phyloP scores from a whole-genome alignment of 1,139 yeast species.

The Yamadazyma blattariae region DNA sequence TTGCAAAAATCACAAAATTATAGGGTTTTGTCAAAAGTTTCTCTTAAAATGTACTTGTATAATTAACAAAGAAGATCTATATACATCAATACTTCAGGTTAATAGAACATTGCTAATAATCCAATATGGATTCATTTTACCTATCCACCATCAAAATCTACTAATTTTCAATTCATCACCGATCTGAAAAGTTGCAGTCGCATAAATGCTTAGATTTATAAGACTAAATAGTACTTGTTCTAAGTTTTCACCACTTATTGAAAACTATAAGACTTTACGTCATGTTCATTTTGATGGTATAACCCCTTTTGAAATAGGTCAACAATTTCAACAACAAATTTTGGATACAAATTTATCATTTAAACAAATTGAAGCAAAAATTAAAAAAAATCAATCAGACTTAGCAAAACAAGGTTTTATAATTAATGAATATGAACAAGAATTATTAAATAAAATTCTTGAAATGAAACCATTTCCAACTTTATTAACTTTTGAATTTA shows the following conservation, averaged over 20 bases:
- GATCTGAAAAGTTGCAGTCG: no score
- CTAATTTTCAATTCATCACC: no score
- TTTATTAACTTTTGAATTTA: constrained; percentile 74
- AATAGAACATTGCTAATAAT: no score
- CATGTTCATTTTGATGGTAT: constrained; percentile 63
- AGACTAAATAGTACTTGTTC: constrained; percentile 11
- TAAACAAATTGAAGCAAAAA: constrained; percentile 53
- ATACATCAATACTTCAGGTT: no score
- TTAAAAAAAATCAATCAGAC: constrained; percentile 35
- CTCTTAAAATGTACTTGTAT: no score
- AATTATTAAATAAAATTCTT: constrained; percentile 40
- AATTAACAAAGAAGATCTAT: no score
- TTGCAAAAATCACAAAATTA: no score
- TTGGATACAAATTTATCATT: constrained; percentile 62
- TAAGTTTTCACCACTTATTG: constrained; percentile 30
- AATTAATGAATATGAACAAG: constrained; percentile 45
- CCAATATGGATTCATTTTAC: no score
- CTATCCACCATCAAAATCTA: no score
- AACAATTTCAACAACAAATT: constrained; percentile 57
- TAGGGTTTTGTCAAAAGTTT: no score
- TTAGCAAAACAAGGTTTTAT: constrained; percentile 38
- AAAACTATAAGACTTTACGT: constrained; percentile 41
- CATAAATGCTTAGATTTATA: no score
- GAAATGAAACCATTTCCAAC: constrained; percentile 61
- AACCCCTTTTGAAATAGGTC: constrained; percentile 57